phyloP scores from a whole-genome alignment of 1,139 yeast genomes.

The Casaregolazyma lundiana region DNA sequence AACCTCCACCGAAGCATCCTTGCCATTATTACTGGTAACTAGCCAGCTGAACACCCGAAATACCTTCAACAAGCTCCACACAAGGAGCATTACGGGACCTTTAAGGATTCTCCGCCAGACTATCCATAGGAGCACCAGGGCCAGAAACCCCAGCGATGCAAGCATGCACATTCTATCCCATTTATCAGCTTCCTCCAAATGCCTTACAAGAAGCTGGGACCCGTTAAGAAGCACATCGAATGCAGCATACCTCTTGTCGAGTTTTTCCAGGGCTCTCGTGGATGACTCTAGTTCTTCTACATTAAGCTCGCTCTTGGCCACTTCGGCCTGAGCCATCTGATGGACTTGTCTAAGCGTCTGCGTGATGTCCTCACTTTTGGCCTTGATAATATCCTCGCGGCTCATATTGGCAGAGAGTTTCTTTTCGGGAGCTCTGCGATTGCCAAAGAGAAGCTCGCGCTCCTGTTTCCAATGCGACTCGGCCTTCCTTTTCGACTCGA shows the following conservation, averaged over 20 bases:
- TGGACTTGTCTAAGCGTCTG: slow-evolving; percentile 49
- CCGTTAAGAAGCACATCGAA: slow-evolving; percentile 53
- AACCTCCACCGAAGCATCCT: not conserved
- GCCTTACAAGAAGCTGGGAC: slow-evolving; percentile 53
- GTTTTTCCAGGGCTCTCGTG: slow-evolving; percentile 45
- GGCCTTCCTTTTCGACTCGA: slow-evolving; percentile 25
- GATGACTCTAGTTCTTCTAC: slow-evolving; percentile 58
- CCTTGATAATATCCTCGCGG: slow-evolving; percentile 38
- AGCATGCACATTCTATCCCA: slow-evolving; percentile 59
- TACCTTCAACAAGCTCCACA: slow-evolving; percentile 42
- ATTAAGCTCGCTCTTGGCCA: slow-evolving; percentile 55
- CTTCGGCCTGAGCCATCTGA: slow-evolving; percentile 45
- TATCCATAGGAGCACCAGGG: slow-evolving; percentile 56
- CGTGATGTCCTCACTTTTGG: slow-evolving; percentile 52
- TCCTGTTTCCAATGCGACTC: slow-evolving; percentile 23
- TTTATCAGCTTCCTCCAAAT: slow-evolving; percentile 64
- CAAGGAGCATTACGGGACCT: slow-evolving; percentile 49
- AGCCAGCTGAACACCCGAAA: slow-evolving; percentile 4
- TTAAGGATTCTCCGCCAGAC: slow-evolving; percentile 58
- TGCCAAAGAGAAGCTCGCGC: slow-evolving; percentile 26
- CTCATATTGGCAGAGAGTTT: slow-evolving; percentile 13
- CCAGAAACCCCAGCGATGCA: slow-evolving; percentile 53
- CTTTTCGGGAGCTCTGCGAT: slow-evolving; percentile 4
- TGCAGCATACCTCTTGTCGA: slow-evolving; percentile 49
- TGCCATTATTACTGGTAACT: slow-evolving; percentile 1